Conservation (phyloP, 2,329 filamentous ascomycete genomes). For the Mariannaea elegans region DNA sequence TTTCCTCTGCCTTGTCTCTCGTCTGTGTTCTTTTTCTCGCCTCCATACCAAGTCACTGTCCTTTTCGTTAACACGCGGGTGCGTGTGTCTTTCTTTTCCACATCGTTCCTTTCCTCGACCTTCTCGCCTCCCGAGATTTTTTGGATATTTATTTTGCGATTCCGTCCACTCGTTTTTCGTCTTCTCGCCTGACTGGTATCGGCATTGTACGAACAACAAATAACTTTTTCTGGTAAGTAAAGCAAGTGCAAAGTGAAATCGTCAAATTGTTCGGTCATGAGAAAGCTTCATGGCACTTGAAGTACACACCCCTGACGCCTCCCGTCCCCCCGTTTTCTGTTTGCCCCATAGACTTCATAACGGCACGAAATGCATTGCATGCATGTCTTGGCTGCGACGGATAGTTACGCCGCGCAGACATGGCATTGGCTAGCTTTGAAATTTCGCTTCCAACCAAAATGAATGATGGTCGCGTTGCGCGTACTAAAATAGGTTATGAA, state of each 20-base stretch:
- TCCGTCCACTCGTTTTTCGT: constrained; percentile 23
- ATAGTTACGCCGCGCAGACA: constrained; percentile 10
- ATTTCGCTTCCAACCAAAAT: neutral
- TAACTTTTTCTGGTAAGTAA: constrained; percentile 11
- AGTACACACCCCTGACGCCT: neutral
- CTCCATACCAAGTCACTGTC: constrained; percentile 15
- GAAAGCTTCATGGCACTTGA: neutral
- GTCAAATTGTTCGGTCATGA: neutral
- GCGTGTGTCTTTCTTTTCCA: constrained; percentile 33
- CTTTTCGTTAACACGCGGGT: constrained; percentile 37
- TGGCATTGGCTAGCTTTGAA: neutral
- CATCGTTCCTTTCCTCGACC: constrained; percentile 23
- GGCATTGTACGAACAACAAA: neutral
- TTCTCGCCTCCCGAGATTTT: constrained; percentile 22
- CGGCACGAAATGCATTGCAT: constrained; percentile 4
- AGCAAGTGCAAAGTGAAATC: neutral
- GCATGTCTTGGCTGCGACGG: neutral
- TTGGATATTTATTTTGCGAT: constrained; percentile 4
- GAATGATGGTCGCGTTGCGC: neutral
- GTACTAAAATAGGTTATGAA: constrained; percentile 12
- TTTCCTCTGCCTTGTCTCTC: constrained; percentile 11
- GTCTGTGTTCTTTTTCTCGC: constrained; percentile 4
- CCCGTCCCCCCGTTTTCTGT: neutral
- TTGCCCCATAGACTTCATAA: neutral
- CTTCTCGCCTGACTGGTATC: constrained; percentile 17